These are phyloP conservation scores for Citrullus amarus DNA, from an alignment of 306 rosid genomes.

Conservation along the genomic window DNA sequence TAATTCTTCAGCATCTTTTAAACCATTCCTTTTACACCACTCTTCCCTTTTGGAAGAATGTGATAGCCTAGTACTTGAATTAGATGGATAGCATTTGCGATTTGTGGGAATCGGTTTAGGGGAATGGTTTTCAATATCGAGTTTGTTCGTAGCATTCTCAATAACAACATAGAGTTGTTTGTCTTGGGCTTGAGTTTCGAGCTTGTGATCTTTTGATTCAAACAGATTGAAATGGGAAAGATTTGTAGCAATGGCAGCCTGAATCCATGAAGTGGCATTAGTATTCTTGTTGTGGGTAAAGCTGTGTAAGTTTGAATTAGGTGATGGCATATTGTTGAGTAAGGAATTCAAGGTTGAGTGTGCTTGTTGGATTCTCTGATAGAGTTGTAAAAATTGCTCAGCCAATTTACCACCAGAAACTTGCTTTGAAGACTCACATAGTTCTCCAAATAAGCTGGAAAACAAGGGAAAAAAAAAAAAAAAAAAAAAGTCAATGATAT, in stretches of 20 bases:
- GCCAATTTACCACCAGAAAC: constrained; percentile 38
- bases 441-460: constrained; percentile 44
- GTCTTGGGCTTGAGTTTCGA: constrained; percentile 19
- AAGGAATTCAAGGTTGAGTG: constrained; percentile 23
- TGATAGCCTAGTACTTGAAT: constrained; percentile 8
- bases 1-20: constrained; percentile 30
- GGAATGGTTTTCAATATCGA: constrained; percentile 14
- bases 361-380: constrained; percentile 32
- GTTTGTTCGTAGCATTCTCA: constrained; percentile 16
- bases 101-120: constrained; percentile 19
- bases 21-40: constrained; percentile 22
- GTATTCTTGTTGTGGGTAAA: constrained; percentile 1
- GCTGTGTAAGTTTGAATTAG: constrained; percentile 15
- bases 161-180: constrained; percentile 28
- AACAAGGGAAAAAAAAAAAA: not conserved
- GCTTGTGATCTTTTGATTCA: constrained; percentile 17
- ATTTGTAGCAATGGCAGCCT: constrained; percentile 54
- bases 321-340: constrained; percentile 11
- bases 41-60: constrained; percentile 19
- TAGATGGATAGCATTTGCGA: not conserved
- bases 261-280: constrained; percentile 50
- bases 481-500: not conserved
- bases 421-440: constrained; percentile 31
- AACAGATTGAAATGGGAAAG: constrained; percentile 45
- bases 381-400: constrained; percentile 48